Conservation (phyloP, 768 basidiomycete species). For the Chlorophyllum brunneum region DNA sequence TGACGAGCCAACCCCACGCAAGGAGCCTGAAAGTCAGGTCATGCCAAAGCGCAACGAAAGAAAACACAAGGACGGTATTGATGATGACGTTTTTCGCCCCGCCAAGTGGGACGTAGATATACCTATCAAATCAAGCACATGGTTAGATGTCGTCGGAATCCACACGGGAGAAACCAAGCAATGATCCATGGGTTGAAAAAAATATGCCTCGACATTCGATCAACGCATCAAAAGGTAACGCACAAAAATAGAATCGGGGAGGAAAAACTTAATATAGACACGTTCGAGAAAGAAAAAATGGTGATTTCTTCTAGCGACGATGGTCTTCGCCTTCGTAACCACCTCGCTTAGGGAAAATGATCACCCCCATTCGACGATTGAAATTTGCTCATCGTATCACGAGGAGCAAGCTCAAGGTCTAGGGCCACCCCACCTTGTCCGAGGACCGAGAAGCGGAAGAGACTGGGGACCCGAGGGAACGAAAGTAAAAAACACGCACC, state of each 20-base stretch:
- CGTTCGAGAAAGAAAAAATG: not conserved
- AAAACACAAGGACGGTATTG: constrained; percentile 80
- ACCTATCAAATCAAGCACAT: constrained; percentile 42
- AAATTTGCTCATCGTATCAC: too few species aligned
- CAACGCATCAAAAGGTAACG: not conserved
- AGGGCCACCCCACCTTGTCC: too few species aligned
- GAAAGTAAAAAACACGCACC: constrained; percentile 40
- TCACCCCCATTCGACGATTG: too few species aligned
- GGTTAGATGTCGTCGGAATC: too few species aligned
- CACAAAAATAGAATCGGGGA: not conserved
- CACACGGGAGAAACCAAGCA: constrained; percentile 3
- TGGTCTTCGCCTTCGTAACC: too few species aligned
- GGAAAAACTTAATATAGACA: not conserved
- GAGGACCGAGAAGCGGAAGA: not conserved
- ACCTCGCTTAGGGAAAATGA: too few species aligned
- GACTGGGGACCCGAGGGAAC: not conserved
- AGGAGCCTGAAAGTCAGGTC: constrained; percentile 85
- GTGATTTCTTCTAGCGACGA: too few species aligned
- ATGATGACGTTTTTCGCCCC: constrained; percentile 52
- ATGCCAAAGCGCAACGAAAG: constrained; percentile 98
- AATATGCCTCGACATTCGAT: not conserved
- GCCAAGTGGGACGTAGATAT: constrained; percentile 92
- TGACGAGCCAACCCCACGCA: constrained; percentile 96
- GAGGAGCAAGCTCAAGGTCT: too few species aligned
- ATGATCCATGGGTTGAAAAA: not conserved